Evolutionary conservation across 2,329 filamentous ascomycete genomes (phyloP), one percentile per base, ranked within the genome.

Genomic region (Exserohilum rostratum): DNA sequence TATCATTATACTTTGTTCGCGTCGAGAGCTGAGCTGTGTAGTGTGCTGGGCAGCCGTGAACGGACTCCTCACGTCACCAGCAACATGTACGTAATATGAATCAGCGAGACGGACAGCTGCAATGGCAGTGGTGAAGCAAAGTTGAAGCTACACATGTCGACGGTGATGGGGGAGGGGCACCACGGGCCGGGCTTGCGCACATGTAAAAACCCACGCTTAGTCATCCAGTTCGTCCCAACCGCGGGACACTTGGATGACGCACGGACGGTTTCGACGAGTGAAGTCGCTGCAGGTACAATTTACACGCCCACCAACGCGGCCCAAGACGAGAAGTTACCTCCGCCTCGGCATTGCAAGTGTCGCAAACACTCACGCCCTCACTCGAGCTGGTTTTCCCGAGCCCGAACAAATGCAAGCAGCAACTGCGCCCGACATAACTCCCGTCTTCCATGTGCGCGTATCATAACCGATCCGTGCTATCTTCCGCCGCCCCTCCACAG

Each of bases 361-460:
- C 53, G 53, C 62, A 61, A 61, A 59, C 49, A 49, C 59, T 17
- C 46, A 33, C 56, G 52, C 65, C 55, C 61, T 53, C n/a, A 44
- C 30, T 47, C 55, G 64, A 65, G 63, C 64, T 57, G 60, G 57
- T 47, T 50, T 46, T 56, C 45, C 60, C 61, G 61, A 62, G 59
- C 56, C 56, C 53, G 58, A 57, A 65, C 69, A 65, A 74, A 75
- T 75, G 72, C 66, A 65, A 58, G 60, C 67, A 60, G 50, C 68
- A 65, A 44, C 66, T 52, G 69, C 70, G 57, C 69, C 70, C 48
- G 65, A 72, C 55, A 69, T 72, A 67, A 48, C 57, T 55, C 53
- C 62, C 54, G 63, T 61, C 59, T 70, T 70, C 69, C 66, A 73
- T 73, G 67, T 72, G 70, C 65, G 66, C 65, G 59, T 69, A 63